A percentile compares a stretch with the other conserved stretches of the same genome.
phyloP scores from a whole-genome alignment of 2,329 filamentous ascomycete genomes.

The Fusarium liriodendri region DNA sequence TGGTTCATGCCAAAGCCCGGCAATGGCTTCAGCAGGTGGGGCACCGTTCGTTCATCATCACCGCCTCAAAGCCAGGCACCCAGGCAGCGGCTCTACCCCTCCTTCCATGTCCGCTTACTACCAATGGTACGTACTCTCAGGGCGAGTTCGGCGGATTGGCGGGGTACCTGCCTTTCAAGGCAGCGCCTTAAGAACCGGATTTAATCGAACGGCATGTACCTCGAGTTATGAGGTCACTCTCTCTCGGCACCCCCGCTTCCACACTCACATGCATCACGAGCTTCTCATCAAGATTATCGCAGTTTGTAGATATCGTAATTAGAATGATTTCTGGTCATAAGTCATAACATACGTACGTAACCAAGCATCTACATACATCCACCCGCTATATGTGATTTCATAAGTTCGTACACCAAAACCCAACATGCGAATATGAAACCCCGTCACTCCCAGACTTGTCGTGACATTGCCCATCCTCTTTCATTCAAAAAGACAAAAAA shows the following conservation, averaged over 20 bases:
- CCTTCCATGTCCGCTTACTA: neutral
- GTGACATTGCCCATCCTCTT: neutral
- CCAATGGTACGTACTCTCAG: neutral
- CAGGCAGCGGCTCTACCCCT: slow-evolving; percentile 4
- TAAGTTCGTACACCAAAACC: slow-evolving; percentile 34
- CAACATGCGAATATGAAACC: slow-evolving; percentile 18
- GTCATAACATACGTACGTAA: slow-evolving; percentile 31
- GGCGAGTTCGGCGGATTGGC: neutral
- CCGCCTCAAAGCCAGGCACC: neutral
- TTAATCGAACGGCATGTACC: neutral
- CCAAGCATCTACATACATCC: slow-evolving; percentile 36
- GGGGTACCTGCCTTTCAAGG: neutral
- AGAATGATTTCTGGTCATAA: slow-evolving; percentile 34
- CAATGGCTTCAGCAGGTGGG: neutral
- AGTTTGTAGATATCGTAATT: neutral
- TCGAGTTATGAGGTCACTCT: slow-evolving; percentile 26
- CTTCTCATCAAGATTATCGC: neutral
- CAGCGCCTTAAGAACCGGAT: slow-evolving; percentile 8
- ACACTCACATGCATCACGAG: neutral
- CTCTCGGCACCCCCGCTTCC: neutral
- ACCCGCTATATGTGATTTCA: slow-evolving; percentile 36
- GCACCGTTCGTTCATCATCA: neutral
- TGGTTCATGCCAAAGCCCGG: neutral
- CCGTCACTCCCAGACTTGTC: neutral
- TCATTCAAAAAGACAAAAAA: slow-evolving; percentile 11